Evolutionary conservation across 208 protist species (phyloP).

Genomic region (Leishmania lainsoni): DNA sequence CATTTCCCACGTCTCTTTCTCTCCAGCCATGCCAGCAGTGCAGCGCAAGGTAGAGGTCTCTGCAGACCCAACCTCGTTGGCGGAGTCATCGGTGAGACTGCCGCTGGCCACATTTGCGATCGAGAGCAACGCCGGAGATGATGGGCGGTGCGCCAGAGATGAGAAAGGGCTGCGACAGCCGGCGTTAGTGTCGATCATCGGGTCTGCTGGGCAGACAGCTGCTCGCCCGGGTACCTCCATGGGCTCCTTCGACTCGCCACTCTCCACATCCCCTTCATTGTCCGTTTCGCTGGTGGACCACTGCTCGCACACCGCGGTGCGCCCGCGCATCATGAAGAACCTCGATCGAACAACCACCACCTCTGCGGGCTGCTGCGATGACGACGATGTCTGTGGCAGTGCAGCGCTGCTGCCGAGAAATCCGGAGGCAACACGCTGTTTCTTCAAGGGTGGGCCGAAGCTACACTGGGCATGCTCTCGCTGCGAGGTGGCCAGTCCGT

Average conservation of each 20-base stretch:
- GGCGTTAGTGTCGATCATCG: neutral
- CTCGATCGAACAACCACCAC: conserved; percentile 64
- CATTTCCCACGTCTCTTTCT: neutral
- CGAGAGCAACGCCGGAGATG: neutral
- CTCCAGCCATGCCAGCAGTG: neutral
- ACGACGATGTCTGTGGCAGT: neutral
- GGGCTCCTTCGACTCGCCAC: neutral
- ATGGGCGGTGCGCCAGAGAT: neutral
- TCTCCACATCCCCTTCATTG: conserved; percentile 8
- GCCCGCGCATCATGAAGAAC: conserved; percentile 50
- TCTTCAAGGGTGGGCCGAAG: conserved; percentile 44
- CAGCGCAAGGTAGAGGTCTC: neutral
- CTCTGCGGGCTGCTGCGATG: neutral
- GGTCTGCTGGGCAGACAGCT: neutral
- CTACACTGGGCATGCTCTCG: conserved; percentile 1
- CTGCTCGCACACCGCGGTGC: conserved; percentile 38
- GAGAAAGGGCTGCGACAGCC: neutral
- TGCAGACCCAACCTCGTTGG: neutral
- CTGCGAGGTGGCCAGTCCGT: neutral
- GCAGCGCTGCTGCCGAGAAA: conserved; percentile 26
- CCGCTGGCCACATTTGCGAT: neutral
- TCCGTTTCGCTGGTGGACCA: conserved; percentile 31
- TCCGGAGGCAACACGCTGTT: conserved; percentile 38
- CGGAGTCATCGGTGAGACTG: conserved; percentile 1
- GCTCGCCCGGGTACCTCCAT: neutral